Base-by-base conservation (phyloP, 495 filamentous ascomycete species). In the Lophiostoma macrostomum region DNA sequence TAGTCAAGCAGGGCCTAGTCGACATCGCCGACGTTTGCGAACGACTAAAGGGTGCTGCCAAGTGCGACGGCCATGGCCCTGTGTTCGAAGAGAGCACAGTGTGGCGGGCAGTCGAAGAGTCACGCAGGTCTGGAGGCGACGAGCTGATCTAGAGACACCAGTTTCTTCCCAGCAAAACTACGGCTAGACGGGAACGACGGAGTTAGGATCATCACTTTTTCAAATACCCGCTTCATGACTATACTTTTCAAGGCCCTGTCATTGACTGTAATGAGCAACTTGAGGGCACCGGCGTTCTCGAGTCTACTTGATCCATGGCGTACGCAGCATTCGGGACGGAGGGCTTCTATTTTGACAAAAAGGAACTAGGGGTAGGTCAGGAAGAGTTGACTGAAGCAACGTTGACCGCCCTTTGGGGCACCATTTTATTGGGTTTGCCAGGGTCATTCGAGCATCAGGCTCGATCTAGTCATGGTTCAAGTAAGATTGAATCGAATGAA, bases 41-140 rank as follows among this genome's bases (percentile, higher is more conserved):
- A 56, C 71, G 81, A 19, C 67, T 98, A 31, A 88, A 88, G 73
- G 75, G 74, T 1, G 71, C 78, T 63, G 87, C 88, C n/a, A 83
- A 85, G 68, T 96, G 91, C 64, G 85, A 96, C 74, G 91, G 91
- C 5, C 82, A 86, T 61, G 91, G 91, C 0, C 91, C 91, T 4
- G 90, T 90, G 14, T 96, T 95, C 67, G 84, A 85, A 53, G 91
- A 95, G 68, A 70, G 78, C 5, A 80, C 80, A 35, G 81, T 96
- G 14, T 67, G 81, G 32, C 70, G 76, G 58, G 89, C 86, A 14
- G 91, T 98, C 61, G 80, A 89, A 69, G 79, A 83, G 57, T 89
- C 88, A 64, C 54, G 65, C 31, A 54, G 68, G 49, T 53, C 62
- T 25, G 69, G 68, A 7, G 66, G 68, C 12, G 68, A 71, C 38